phyloP scores from a whole-genome alignment of 2,329 filamentous ascomycete species.

The Teratosphaeria zuluensis region DNA sequence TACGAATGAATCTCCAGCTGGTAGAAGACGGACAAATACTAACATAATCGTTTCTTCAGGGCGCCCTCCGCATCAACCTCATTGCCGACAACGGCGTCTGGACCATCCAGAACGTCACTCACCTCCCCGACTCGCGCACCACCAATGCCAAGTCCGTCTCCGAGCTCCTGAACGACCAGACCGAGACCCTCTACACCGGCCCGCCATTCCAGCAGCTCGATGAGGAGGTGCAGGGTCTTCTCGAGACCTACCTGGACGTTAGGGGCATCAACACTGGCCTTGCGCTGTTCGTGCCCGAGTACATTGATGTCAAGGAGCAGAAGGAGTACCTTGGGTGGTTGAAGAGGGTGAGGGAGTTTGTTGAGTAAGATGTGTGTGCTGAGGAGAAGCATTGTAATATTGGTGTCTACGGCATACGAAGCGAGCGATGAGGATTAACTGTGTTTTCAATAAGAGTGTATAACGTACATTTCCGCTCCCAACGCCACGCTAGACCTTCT shows the following conservation, averaged over 20 bases:
- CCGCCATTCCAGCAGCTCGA: conserved; percentile 91
- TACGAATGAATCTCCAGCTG: neutral
- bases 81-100: conserved; percentile 77
- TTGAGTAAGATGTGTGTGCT: conserved; percentile 44
- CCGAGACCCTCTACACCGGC: conserved; percentile 74
- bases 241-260: conserved; percentile 93
- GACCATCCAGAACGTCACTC: conserved; percentile 82
- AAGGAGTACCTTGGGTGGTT: conserved; percentile 91
- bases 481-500: too few species aligned
- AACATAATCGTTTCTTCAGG: conserved; percentile 26
- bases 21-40: neutral
- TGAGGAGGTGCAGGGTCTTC: conserved; percentile 83
- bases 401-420: neutral
- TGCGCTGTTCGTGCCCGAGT: conserved; percentile 86
- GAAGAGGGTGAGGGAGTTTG: conserved; percentile 71
- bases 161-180: conserved; percentile 54
- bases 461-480: neutral
- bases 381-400: neutral
- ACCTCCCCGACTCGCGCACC: conserved; percentile 68
- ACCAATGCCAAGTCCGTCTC: conserved; percentile 53
- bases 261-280: conserved; percentile 79
- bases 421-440: neutral
- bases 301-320: conserved; percentile 98
- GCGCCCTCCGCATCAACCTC: conserved; percentile 79
- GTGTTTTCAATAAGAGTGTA: neutral